phyloP scores from a whole-genome alignment of 2,329 filamentous ascomycete species.

The Colletotrichum aenigma region DNA sequence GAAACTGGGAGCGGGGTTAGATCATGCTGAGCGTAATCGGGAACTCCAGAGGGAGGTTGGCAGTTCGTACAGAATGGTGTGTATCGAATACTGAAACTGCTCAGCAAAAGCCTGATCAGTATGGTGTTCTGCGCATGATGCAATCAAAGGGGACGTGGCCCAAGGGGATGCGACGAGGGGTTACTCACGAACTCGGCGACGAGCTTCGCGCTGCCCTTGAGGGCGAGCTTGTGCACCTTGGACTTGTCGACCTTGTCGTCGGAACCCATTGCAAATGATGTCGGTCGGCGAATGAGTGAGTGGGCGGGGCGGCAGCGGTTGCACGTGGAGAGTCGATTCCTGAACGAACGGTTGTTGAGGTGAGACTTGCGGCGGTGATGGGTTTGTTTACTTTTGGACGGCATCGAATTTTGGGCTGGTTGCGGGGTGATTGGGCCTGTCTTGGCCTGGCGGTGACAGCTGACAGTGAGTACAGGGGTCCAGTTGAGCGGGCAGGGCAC shows the following conservation, averaged over 20 bases:
- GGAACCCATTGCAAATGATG: neutral
- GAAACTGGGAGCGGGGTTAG: conserved; percentile 60
- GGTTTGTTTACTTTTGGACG: conserved; percentile 14
- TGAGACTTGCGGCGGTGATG: neutral
- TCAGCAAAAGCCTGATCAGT: conserved; percentile 18
- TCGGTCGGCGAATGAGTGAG: neutral
- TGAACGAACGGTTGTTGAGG: neutral
- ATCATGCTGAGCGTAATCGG: neutral
- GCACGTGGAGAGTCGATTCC: neutral
- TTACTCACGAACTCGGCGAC: conserved; percentile 90
- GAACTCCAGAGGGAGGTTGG: neutral
- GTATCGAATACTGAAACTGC: conserved; percentile 96
- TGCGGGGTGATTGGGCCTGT: conserved; percentile 16
- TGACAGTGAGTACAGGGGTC: neutral
- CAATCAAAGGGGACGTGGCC: neutral
- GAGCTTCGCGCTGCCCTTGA: conserved; percentile 83
- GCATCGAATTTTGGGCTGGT: conserved; percentile 1
- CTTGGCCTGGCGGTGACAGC: neutral
- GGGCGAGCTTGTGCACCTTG: conserved; percentile 92
- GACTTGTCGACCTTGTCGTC: conserved; percentile 63
- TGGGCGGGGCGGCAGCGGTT: neutral
- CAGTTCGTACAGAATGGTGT: conserved; percentile 81
- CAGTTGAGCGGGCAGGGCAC: neutral
- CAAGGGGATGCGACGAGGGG: neutral
- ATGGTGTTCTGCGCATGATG: neutral